phyloP scores from a whole-genome alignment of 148 eudicot species.

The Camellia japonica region DNA sequence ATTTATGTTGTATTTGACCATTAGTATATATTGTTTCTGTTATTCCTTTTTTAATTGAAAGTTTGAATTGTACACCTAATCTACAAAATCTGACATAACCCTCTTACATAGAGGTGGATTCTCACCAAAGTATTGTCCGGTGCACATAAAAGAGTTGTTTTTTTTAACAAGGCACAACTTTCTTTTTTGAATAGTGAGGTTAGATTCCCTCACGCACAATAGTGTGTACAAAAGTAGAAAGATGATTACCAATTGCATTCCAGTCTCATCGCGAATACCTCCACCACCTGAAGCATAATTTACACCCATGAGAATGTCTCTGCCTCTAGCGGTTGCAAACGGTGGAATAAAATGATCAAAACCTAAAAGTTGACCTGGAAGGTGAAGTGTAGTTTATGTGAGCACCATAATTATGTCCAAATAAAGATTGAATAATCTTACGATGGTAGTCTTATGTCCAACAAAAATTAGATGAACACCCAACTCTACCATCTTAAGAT shows the following conservation, averaged over 20 bases:
- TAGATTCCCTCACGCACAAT: background rate
- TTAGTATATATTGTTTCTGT: too few relatives aligned
- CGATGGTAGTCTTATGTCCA: background rate
- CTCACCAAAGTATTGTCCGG: too few relatives aligned
- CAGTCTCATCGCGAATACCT: slow-evolving; percentile 19
- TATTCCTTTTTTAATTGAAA: too few relatives aligned
- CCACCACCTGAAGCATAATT: slow-evolving; percentile 20
- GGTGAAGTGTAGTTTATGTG: background rate
- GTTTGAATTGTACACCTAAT: too few relatives aligned
- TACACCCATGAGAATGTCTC: slow-evolving; percentile 9
- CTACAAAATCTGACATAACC: too few relatives aligned
- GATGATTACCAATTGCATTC: background rate
- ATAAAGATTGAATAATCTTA: background rate
- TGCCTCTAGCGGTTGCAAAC: background rate
- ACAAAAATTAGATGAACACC: background rate
- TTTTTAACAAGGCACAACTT: too few relatives aligned
- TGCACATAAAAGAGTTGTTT: too few relatives aligned
- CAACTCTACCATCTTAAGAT: too few relatives aligned
- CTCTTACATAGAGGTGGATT: too few relatives aligned
- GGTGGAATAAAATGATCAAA: slow-evolving; percentile 12
- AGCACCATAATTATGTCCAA: background rate
- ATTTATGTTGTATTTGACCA: too few relatives aligned
- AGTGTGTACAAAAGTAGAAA: background rate
- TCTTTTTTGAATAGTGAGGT: too few relatives aligned
- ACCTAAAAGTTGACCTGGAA: slow-evolving; percentile 17